Base-by-base conservation (phyloP, 2,329 filamentous ascomycete species). In the Neonectria neomacrospora region DNA sequence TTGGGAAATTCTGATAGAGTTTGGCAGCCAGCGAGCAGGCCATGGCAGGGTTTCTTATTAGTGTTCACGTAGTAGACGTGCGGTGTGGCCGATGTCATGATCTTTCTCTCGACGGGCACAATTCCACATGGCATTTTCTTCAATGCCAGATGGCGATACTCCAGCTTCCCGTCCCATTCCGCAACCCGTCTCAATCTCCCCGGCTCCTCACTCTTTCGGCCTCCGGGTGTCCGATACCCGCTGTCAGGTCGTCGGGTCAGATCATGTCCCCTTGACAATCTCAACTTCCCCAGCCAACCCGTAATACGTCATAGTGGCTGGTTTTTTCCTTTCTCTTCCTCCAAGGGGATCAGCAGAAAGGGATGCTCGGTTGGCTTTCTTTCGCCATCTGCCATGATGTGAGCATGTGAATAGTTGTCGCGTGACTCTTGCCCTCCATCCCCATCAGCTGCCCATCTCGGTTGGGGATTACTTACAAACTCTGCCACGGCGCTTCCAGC, bases 181-280 rank as follows among this genome's bases (percentile, higher is more conserved):
- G n/a, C 57, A 5, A 54, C 41, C 57, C 51, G 42, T 54, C 50
- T 48, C 42, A 54, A 60, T 54, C 39, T 54, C 50, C 18, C 28
- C 16, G 34, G n/a, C 18, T 41, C 41, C 30, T 34, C n/a, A n/a
- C 14, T 23, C 28, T n/a, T 11, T n/a, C 30, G 34, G 12, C 16
- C 44, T 18, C 20, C 52, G 20, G 30, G 20, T 47, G 18, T 18
- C 47, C 52, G 48, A 57, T 52, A 54, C 28, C 42, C 57, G 51
- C 26, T 28, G 28, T 39, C 44, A 41, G 34, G 18, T 37, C 34
- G 34, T 37, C 34, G 2, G 20, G 56, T 59, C 56, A 62, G 59
- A 62, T 62, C 59, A 62, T 62, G 45, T 4, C 54, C 53, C 54
- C 59, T 52, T 55, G 58, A n/a, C 34, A 55, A 55, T 55, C 30